Evolutionary conservation across 495 filamentous ascomycete genomes (phyloP).

Genomic region (Neurospora pannonica): DNA sequence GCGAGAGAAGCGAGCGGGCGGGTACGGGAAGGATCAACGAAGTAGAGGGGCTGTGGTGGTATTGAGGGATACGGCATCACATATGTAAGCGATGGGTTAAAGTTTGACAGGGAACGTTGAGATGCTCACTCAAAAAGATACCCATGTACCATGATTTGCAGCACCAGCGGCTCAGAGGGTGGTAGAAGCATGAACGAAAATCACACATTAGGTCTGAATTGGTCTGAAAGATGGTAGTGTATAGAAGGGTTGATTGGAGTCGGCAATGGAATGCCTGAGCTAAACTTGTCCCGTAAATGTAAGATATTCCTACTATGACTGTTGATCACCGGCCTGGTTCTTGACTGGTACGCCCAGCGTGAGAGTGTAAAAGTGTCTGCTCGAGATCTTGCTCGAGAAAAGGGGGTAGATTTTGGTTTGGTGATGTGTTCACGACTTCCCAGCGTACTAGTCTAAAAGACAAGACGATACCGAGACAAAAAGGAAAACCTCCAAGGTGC

Average conservation of each 20-base stretch:
- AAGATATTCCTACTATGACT: background rate
- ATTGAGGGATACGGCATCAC: background rate
- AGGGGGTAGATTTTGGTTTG: conserved; percentile 27
- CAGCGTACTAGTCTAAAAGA: conserved; percentile 39
- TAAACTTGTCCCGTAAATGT: background rate
- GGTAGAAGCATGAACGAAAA: background rate
- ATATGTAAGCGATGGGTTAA: background rate
- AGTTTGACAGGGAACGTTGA: background rate
- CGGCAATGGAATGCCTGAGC: background rate
- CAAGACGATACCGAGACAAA: conserved; percentile 34
- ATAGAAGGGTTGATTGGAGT: background rate
- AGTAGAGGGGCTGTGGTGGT: background rate
- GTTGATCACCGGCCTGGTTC: background rate
- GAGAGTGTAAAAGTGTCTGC: background rate
- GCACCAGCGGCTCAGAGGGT: background rate
- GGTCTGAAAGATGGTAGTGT: background rate
- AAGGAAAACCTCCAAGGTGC: conserved; percentile 31
- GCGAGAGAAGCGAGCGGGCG: background rate
- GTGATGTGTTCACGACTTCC: conserved; percentile 30
- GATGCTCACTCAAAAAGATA: background rate
- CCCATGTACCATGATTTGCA: background rate
- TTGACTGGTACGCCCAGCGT: background rate
- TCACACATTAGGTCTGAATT: background rate
- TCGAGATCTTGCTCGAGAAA: conserved; percentile 4
- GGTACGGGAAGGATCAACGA: background rate